These are phyloP conservation scores for Wickerhamiella parazyma DNA, from an alignment of 805 yeast genomes.

Conservation along the genomic window DNA sequence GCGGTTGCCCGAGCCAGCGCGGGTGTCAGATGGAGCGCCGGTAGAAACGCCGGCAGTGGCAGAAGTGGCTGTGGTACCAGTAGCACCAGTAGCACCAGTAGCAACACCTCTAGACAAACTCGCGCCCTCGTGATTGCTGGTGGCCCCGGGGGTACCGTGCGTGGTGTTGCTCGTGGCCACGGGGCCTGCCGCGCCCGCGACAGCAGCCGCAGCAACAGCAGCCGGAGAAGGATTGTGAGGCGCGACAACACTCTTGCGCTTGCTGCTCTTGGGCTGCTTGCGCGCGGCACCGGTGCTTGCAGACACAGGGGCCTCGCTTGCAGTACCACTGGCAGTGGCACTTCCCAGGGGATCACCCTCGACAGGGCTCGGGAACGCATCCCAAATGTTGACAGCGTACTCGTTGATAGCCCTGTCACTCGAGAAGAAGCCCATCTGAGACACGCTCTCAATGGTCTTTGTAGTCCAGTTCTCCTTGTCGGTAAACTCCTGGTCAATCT, in stretches of 20 bases:
- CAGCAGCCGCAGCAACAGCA: not conserved
- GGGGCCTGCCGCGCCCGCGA: not conserved
- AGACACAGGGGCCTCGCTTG: not conserved
- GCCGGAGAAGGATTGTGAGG: not conserved
- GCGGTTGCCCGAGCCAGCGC: not conserved
- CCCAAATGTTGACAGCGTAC: conserved; percentile 88
- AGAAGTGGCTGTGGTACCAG: not conserved
- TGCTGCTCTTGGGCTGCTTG: not conserved
- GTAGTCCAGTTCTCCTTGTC: conserved; percentile 62
- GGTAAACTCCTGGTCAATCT: conserved; percentile 57
- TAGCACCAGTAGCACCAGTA: not conserved
- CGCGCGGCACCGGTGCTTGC: not conserved
- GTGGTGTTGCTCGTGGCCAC: not conserved
- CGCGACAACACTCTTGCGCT: not conserved
- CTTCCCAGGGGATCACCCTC: conserved; percentile 7
- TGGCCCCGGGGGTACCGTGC: not conserved
- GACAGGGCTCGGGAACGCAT: conserved; percentile 51
- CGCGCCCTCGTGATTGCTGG: not conserved
- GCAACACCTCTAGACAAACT: not conserved
- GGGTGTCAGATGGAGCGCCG: too few relatives aligned
- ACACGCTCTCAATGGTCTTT: conserved; percentile 65
- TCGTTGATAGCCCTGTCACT: conserved; percentile 86
- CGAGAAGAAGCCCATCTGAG: conserved; percentile 87
- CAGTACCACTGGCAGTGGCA: too few relatives aligned
- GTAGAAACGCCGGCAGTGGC: too few relatives aligned